Base-by-base conservation (phyloP, 495 filamentous ascomycete genomes). In the Aspergillus avenaceus region DNA sequence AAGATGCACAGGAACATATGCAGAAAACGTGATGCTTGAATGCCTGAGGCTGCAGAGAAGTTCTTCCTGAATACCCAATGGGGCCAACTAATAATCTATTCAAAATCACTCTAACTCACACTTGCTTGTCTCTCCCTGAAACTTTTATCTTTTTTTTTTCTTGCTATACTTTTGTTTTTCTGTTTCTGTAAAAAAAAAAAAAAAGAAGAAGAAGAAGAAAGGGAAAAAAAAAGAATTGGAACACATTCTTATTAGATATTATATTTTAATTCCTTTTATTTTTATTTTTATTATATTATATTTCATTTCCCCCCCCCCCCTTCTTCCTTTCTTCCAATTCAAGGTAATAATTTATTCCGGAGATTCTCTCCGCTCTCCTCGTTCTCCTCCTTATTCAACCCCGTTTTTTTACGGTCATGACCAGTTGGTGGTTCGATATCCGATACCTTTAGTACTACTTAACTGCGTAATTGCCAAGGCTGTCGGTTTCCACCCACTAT, bases 1-100 rank as follows among this genome's bases (percentile, higher is more conserved):
- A n/a, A n/a, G n/a, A n/a, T n/a, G n/a, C n/a, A n/a, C n/a, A n/a
- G n/a, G n/a, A n/a, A n/a, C n/a, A 22, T 28, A 34, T 41, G 43
- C 24, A 61, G 55, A 56, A 56, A 69, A 69, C 61, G 65, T 66
- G 65, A 69, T n/a, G n/a, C 65, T 16, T 43, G 40, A 43, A 18
- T 23, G 40, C 23, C 40, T 43, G 14, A n/a, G n/a, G n/a, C n/a
- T n/a, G n/a, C n/a, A n/a, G n/a, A n/a, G n/a, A n/a, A n/a, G n/a
- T n/a, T n/a, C n/a, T n/a, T n/a, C n/a, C n/a, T n/a, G n/a, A n/a
- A n/a, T n/a, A n/a, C n/a, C n/a, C n/a, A n/a, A n/a, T n/a, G n/a
- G n/a, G n/a, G n/a, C n/a, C n/a, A n/a, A n/a, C n/a, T n/a, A n/a
- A n/a, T n/a, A n/a, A n/a, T n/a, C n/a, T n/a, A n/a, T n/a, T n/a